A percentile compares a stretch with the other conserved stretches of the same genome.
These are phyloP conservation scores for Coleophoma cylindrospora DNA, from an alignment of 2,329 filamentous ascomycete genomes.

Conservation along the genomic window DNA sequence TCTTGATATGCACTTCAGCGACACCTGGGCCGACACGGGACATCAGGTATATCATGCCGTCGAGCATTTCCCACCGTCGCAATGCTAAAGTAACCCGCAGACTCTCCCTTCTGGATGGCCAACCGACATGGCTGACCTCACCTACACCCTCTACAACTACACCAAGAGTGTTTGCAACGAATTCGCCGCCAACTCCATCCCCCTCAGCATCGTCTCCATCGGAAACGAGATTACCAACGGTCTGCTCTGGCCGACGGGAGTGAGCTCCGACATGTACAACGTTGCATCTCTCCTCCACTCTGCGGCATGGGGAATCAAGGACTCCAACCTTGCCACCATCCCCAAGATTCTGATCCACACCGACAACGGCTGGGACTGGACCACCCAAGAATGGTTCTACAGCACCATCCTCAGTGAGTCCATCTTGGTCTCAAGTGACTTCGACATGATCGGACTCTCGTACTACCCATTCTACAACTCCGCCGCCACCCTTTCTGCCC, in stretches of 20 bases:
- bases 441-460: constrained; percentile 67
- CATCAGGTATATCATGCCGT: constrained; percentile 42
- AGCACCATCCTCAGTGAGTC: constrained; percentile 47
- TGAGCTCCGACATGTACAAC: constrained; percentile 49
- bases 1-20: constrained; percentile 61
- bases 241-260: constrained; percentile 61
- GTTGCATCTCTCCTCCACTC: constrained; percentile 60
- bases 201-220: constrained; percentile 60
- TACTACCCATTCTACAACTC: constrained; percentile 70
- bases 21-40: constrained; percentile 66
- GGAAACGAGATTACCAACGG: constrained; percentile 70
- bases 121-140: constrained; percentile 49
- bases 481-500: constrained; percentile 50
- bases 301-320: constrained; percentile 58
- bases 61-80: neutral
- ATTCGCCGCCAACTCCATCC: constrained; percentile 50
- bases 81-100: constrained; percentile 16
- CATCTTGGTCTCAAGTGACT: constrained; percentile 47
- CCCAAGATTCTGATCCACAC: constrained; percentile 72
- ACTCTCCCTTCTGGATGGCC: constrained; percentile 60
- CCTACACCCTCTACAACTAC: constrained; percentile 64
- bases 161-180: constrained; percentile 56
- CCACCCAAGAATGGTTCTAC: constrained; percentile 58
- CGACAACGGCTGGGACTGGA: constrained; percentile 72
- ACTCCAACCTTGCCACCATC: constrained; percentile 48